Evolutionary conservation across 1,284 basidiomycete genomes (phyloP), one percentile per base, ranked within the genome.

Genomic region (Trametes pubescens): DNA sequence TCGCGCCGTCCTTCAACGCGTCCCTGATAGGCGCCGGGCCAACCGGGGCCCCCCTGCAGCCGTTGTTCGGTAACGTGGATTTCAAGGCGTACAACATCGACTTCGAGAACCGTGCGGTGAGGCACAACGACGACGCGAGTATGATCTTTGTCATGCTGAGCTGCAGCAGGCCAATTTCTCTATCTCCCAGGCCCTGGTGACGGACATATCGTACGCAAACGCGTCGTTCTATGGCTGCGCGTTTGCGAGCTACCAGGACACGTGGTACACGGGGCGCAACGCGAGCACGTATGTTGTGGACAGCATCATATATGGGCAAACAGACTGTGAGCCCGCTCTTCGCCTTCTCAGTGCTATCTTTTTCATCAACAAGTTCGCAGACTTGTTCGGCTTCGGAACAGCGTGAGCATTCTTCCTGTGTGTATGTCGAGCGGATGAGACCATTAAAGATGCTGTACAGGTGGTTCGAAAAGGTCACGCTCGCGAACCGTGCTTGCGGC

Each of bases 81-180:
- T 88, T 90, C 76, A 88, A 79, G 69, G 84, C 81, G 10, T 90
- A 90, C 69, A 90, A 90, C 68, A 84, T 91, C 66, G 81, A 90
- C 71, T 87, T 89, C 64, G 80, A 88, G 67, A 91, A 91, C 68
- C 79, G 84, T 62, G 88, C 87, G 18, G 88, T 88, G 65, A 65
- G 84, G 67, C 34, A 34, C 51, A 40, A 37, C 32, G 26, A 14
- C 18, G 18, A 11, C 26, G 21, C 11, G 4, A 55, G 16, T 10
- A 11, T 8, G 18, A 40, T 24, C 18, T 35, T 11, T 16, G 10
- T 7, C 21, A 35, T 51, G 32, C 49, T 51, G 49, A 51, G 9
- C 18, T 32, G 16, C 26, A 38, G 8, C 58, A 87, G 87, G 85
- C 84, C 22, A 81, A 87, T 61, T 86, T 82, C 60, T 74, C 84